Conservation (phyloP, 805 yeast species). For the Zygosaccharomyces siamensis region DNA sequence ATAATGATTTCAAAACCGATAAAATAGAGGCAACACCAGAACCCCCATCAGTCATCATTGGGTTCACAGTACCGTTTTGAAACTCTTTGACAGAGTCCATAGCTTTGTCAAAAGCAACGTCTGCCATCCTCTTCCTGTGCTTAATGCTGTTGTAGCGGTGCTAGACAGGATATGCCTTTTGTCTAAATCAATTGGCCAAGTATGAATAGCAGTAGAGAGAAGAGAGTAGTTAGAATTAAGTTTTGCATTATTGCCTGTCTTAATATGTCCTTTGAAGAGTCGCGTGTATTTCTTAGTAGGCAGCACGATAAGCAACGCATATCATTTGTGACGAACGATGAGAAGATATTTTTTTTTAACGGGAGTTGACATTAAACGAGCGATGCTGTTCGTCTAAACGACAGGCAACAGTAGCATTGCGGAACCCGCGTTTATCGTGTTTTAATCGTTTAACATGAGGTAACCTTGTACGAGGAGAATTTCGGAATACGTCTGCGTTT, state of each 20-base stretch:
- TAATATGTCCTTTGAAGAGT: neutral
- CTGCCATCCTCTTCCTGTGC: conserved; percentile 5
- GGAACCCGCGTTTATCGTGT: neutral
- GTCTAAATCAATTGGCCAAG: no score
- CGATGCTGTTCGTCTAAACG: neutral
- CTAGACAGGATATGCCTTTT: no score
- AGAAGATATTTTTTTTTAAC: neutral
- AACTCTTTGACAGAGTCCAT: conserved; percentile 7
- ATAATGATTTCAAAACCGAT: conserved; percentile 26
- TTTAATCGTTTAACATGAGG: no score
- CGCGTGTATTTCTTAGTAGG: neutral
- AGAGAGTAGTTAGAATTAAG: no score
- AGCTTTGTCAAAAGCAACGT: conserved; percentile 3
- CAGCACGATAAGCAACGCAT: neutral
- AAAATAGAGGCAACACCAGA: conserved; percentile 3
- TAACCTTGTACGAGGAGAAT: no score
- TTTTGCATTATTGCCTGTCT: neutral
- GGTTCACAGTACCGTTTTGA: conserved; percentile 9
- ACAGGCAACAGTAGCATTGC: neutral
- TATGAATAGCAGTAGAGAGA: no score
- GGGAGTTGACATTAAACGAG: conserved; percentile 1
- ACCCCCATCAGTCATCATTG: neutral
- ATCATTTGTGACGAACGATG: neutral
- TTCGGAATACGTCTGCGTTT: no score
- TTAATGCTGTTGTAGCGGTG: no score